Conservation (phyloP, 2,329 filamentous ascomycete genomes). For the Zymoseptoria crescenta region DNA sequence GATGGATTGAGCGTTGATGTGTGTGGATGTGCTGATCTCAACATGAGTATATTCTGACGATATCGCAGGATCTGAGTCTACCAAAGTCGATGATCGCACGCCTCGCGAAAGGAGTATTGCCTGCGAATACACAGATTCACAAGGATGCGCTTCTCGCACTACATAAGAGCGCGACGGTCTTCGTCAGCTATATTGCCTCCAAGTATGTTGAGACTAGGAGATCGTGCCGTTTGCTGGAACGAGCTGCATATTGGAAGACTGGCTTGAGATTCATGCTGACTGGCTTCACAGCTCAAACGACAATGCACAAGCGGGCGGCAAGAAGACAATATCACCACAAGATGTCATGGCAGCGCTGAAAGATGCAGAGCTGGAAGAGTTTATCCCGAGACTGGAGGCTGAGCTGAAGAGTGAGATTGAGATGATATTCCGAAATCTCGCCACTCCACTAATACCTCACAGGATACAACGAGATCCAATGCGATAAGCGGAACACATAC, state of each 20-base stretch:
- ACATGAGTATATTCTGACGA: background rate
- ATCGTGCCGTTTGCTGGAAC: background rate
- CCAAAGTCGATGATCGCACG: slow-evolving; percentile 76
- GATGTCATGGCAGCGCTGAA: slow-evolving; percentile 72
- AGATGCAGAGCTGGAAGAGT: slow-evolving; percentile 67
- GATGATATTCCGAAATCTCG: background rate
- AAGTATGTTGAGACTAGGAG: slow-evolving; percentile 48
- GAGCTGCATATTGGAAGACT: background rate
- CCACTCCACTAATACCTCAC: slow-evolving; percentile 8
- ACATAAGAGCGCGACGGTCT: slow-evolving; percentile 74
- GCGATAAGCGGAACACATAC: slow-evolving; percentile 66
- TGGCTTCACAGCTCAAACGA: slow-evolving; percentile 57
- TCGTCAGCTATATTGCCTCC: slow-evolving; percentile 70
- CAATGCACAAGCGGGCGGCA: slow-evolving; percentile 55
- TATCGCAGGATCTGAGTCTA: slow-evolving; percentile 34
- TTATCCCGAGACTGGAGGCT: slow-evolving; percentile 62
- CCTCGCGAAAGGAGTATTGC: slow-evolving; percentile 70
- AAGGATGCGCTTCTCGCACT: slow-evolving; percentile 72
- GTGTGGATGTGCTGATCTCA: slow-evolving; percentile 1
- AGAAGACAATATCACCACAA: slow-evolving; percentile 69
- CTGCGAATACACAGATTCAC: slow-evolving; percentile 74
- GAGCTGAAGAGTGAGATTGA: slow-evolving; percentile 62
- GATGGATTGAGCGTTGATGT: slow-evolving; percentile 41
- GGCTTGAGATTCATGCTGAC: slow-evolving; percentile 4
- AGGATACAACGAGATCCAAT: slow-evolving; percentile 68